phyloP scores from a whole-genome alignment of 2,329 filamentous ascomycete species.

The Alternaria incomplexa region DNA sequence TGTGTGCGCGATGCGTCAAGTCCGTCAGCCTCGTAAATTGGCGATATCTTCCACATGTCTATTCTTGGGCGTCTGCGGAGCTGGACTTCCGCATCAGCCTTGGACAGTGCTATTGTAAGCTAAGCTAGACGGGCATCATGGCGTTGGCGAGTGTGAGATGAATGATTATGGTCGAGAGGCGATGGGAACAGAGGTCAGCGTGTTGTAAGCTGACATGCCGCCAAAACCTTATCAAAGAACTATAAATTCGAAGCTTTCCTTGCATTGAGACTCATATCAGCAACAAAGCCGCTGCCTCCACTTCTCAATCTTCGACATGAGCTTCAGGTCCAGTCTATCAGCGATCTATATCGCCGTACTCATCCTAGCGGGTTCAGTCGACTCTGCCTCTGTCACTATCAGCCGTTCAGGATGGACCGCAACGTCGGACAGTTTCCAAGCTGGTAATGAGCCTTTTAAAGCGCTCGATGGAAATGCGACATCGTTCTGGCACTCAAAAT shows the following conservation, averaged over 20 bases:
- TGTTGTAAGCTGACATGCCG: background rate
- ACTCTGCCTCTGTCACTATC: slow-evolving; percentile 24
- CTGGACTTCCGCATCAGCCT: background rate
- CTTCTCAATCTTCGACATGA: background rate
- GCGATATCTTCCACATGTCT: background rate
- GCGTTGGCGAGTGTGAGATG: background rate
- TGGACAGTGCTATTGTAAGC: background rate
- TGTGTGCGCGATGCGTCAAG: background rate
- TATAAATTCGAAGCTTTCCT: background rate
- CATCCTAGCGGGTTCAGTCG: slow-evolving; percentile 7
- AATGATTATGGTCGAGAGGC: background rate
- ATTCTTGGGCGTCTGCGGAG: background rate
- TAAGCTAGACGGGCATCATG: background rate
- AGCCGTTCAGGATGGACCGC: slow-evolving; percentile 32
- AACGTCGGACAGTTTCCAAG: slow-evolving; percentile 32
- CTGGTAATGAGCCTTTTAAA: slow-evolving; percentile 28
- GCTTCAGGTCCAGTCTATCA: background rate
- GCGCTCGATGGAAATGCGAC: slow-evolving; percentile 40
- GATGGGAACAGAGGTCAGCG: background rate
- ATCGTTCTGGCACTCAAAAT: slow-evolving; percentile 46
- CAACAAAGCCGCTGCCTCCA: background rate
- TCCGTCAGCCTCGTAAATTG: background rate
- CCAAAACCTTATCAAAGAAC: background rate
- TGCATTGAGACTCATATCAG: background rate
- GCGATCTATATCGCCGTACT: background rate